Evolutionary conservation across 257 asterid species (phyloP), one percentile per base, ranked within the genome.

Genomic region (Sherardia arvensis): DNA sequence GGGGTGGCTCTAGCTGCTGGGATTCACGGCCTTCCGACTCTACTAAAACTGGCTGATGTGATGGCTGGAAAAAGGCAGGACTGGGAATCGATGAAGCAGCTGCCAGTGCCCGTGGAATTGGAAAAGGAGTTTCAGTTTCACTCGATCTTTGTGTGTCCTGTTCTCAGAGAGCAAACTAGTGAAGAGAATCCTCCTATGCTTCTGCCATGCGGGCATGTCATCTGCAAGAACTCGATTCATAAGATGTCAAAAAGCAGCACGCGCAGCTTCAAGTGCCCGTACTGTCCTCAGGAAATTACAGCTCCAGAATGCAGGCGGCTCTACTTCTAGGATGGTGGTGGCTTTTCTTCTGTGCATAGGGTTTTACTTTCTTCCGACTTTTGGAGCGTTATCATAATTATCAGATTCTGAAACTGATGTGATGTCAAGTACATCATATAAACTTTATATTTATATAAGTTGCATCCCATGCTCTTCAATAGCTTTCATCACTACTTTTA

Each of bases 61-160:
- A 81, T 83, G 87, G 79, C 85, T 17, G 78, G 76, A 14, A 80
- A 74, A 60, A 77, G 71, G 59, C 82, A 81, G 58, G 93, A 84
- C 65, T 79, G 82, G 87, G 78, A 74, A 51, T 77, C 70, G 2
- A 80, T 84, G 88, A 72, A 76, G 64, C 79, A 79, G 49, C 64
- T 87, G 32, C 83, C 86, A 0, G 84, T 85, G 38, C 78, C 86
- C 3, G 64, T 87, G 38, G 95, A 83, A 60, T 45, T 87, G 76
- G 81, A 83, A 14, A 66, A 76, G 73, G 85, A 81, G 27, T 78
- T 85, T 64, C 88, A 81, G 58, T 83, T 78, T 53, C 95, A 83
- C 70, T 80, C 94, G 1, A 62, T 83, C 5, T 85, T 87, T 56
- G 87, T 87, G 20, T 87, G 94, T 64, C 91, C 95, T 0, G 87